These are phyloP conservation scores for Ceratobasidium sp. DNA, from an alignment of 1,284 basidiomycete species.

Conservation along the genomic window DNA sequence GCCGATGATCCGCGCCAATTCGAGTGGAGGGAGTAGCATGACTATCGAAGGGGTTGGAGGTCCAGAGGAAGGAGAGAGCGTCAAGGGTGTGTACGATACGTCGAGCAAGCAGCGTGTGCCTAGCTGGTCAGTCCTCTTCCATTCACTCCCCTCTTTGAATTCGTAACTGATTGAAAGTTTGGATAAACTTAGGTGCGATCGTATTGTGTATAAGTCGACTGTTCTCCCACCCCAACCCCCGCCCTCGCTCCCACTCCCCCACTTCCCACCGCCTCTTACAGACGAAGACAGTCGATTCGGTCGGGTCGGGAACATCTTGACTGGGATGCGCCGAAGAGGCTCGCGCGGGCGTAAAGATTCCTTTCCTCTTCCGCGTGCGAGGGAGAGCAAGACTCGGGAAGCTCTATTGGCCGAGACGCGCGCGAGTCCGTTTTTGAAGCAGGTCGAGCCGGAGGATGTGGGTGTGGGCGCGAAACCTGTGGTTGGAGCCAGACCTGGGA, in stretches of 20 bases:
- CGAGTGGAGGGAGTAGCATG: slow-evolving; percentile 29
- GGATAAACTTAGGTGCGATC: slow-evolving; percentile 74
- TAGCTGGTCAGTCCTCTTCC: slow-evolving; percentile 70
- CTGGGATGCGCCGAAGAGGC: slow-evolving; percentile 27
- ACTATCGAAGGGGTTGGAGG: slow-evolving; percentile 39
- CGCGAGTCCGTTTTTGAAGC: slow-evolving; percentile 42
- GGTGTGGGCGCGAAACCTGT: not conserved
- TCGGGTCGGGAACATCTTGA: slow-evolving; percentile 21
- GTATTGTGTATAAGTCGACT: slow-evolving; percentile 83
- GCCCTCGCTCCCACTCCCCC: slow-evolving; percentile 33
- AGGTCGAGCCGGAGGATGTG: not conserved
- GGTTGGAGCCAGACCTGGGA: not conserved
- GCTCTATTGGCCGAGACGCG: slow-evolving; percentile 11
- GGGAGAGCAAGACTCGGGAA: not conserved
- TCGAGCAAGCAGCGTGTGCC: slow-evolving; percentile 85
- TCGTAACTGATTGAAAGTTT: not conserved
- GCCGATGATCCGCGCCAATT: slow-evolving; percentile 24
- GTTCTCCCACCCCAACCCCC: slow-evolving; percentile 58
- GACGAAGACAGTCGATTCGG: slow-evolving; percentile 40
- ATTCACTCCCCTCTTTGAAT: not conserved
- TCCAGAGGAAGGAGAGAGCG: slow-evolving; percentile 55
- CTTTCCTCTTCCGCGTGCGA: not conserved
- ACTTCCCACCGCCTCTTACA: not conserved
- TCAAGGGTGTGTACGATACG: slow-evolving; percentile 78
- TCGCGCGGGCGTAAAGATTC: slow-evolving; percentile 27